Base-by-base conservation (phyloP, 2,329 filamentous ascomycete species). In the Paecilomyces niveus region DNA sequence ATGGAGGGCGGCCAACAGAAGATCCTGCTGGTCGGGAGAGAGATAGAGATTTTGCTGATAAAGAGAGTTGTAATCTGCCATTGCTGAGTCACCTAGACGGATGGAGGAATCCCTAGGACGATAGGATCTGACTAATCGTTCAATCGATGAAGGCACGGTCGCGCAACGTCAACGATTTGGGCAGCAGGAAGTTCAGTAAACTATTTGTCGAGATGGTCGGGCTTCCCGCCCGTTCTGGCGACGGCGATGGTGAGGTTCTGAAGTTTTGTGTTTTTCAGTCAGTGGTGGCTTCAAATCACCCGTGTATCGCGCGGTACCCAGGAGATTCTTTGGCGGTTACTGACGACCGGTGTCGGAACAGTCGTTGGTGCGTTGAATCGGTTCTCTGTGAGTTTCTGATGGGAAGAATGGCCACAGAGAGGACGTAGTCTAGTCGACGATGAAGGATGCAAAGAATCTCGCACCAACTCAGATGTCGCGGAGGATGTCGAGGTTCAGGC, bases 1-100 rank as follows among this genome's bases (percentile, higher is more conserved):
- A 64, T 89, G 88, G 65, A 93, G 84, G 53, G 89, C 89, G 60
- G 88, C 87, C 62, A 89, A 86, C 52, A 93, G 81, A 60, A 92
- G 80, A 68, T 84, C 86, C 78, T 92, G 88, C 74, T 93, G 89
- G 69, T 89, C 85, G 62, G 86, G 86, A 60, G 88, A 90, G 65
- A 92, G 82, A 68, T 87, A 85, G 72, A 90, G 87, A 70, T 83
- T 82, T 59, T 80, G 78, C 65, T 77, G 71, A 59, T 74, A 76
- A 35, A 76, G 66, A 53, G 73, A 67, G 58, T 72, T 71, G 61
- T 68, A 73, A 61, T 76, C 71, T 53, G 72, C 67, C 74, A 76
- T 77, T 55, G 58, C 65, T 57, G 52, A 52, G 18, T 59, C 39
- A 45, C 39, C 18, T 21, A 4, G 15, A 9, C 15, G n/a, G 15